Evolutionary conservation across 1,284 basidiomycete species (phyloP), one percentile per base, ranked within the genome.

Genomic region (Marasmius fiardii): DNA sequence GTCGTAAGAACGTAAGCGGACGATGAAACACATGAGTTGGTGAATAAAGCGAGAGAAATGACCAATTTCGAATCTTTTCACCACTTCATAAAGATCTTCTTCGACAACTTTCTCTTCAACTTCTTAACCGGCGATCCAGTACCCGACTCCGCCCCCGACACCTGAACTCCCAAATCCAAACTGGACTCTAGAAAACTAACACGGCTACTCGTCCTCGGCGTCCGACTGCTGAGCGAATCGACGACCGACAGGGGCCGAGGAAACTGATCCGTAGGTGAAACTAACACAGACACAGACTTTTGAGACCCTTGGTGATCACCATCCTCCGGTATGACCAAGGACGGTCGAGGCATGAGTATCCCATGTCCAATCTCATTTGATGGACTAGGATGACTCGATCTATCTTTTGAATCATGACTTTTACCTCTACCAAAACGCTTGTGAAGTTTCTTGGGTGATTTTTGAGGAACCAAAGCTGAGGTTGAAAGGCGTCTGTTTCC

Each of bases 101-200:
- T 49, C 26, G 47, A 49, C 28, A 49, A 20, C 28, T 49, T 49
- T 26, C 47, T 49, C 31, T 26, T 49, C 47, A 49, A 33, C 47
- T 16, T 49, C 12, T 33, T 26, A 4, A 49, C 18, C 7, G 47
- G 10, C 16, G 16, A n/a, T 6, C 18, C n/a, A n/a, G n/a, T n/a
- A n/a, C n/a, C 23, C 12, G 23, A 18, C 3, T 26, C 24, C 16
- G 24, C 16, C 24, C 16, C 26, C 11, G 26, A 12, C 12, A 28
- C 26, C 18, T 33, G 31, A 18, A 33, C 47, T 31, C 31, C 18
- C 18, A 20, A 33, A 8, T 49, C 43, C 11, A 23, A 20, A 23
- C 18, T 23, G 10, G n/a, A 12, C n/a, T 44, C 43, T 23, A 23
- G 11, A 24, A 44, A 44, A 21, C 43, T 44, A 24, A 44, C 47